Base-by-base conservation (phyloP, 352 stramenopile species). In the Plasmopara viticola region DNA sequence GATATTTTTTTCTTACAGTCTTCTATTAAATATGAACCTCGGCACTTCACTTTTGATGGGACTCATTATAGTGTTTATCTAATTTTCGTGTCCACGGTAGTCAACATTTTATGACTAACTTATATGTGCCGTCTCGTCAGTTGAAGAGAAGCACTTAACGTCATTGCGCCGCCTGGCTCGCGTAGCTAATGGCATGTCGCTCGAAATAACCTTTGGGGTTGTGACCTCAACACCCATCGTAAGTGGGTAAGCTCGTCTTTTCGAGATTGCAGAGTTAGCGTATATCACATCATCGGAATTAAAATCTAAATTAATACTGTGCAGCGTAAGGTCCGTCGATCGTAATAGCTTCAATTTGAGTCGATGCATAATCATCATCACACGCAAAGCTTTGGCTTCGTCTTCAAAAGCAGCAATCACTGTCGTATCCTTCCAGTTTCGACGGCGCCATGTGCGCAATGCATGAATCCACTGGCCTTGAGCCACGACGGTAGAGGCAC, bases 341-440 rank as follows among this genome's bases (percentile, higher is more conserved):
- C 68, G 72, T 42, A 90, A 55, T 58, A 90, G 48, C 62, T 82
- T 84, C 30, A 71, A 62, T 55, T 90, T 76, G 8, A 90, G 66
- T 12, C 60, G 70, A 56, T 85, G 65, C 65, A 84, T 75, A 49
- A 70, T 63, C 78, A 90, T 90, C 45, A 84, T 50, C 62, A 85
- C 73, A 15, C 72, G 74, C 47, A 90, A 64, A 48, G 73, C 72
- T 34, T 68, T 77, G 52, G 58, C 68, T 51, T 91, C 81, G 60
- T 91, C 78, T 2, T 86, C 78, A 41, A 63, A 70, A 30, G 71
- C 77, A 14, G 66, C 50, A 47, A 91, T 81, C 20, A 85, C 63
- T 9, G 77, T 55, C 41, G 75, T 73, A 29, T 91, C 78, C 35
- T 75, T 74, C 81, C 81, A 91, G 53, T 88, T 89, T 48, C 76